phyloP scores from a whole-genome alignment of 2,329 filamentous ascomycete genomes.

The Aureobasidium sp. region DNA sequence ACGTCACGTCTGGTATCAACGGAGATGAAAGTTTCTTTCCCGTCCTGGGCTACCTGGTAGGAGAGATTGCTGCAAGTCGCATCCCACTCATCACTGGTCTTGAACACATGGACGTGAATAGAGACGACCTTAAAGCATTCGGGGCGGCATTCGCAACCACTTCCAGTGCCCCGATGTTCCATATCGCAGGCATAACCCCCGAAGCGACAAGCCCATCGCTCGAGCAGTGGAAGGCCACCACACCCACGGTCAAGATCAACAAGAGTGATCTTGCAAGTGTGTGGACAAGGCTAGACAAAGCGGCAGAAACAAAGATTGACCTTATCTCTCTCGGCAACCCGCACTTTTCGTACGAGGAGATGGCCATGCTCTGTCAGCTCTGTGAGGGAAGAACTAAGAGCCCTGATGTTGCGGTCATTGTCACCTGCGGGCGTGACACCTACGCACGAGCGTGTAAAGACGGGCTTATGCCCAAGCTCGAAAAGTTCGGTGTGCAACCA shows the following conservation, averaged over 20 bases:
- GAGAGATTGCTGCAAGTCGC: constrained; percentile 24
- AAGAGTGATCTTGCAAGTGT: neutral
- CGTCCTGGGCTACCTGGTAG: constrained; percentile 35
- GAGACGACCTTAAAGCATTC: constrained; percentile 37
- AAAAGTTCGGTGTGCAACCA: constrained; percentile 34
- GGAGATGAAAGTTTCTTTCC: constrained; percentile 35
- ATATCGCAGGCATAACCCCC: constrained; percentile 36
- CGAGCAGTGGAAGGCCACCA: neutral
- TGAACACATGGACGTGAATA: constrained; percentile 22
- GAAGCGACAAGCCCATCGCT: constrained; percentile 25
- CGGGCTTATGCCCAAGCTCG: constrained; percentile 27
- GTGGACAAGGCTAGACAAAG: constrained; percentile 18
- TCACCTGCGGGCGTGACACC: constrained; percentile 20
- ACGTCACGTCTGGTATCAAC: constrained; percentile 9
- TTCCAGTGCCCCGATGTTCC: constrained; percentile 40
- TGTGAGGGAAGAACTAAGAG: constrained; percentile 24
- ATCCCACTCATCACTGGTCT: constrained; percentile 36
- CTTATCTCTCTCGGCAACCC: constrained; percentile 42
- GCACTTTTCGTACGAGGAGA: constrained; percentile 37
- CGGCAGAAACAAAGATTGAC: constrained; percentile 23
- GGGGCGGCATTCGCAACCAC: constrained; percentile 40
- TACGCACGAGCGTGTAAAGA: constrained; percentile 23
- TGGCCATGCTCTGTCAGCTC: constrained; percentile 28
- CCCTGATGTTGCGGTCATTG: neutral
- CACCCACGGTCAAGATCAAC: neutral